Conservation (phyloP, 306 rosid species). For the Cucurbita argyrosperma region DNA sequence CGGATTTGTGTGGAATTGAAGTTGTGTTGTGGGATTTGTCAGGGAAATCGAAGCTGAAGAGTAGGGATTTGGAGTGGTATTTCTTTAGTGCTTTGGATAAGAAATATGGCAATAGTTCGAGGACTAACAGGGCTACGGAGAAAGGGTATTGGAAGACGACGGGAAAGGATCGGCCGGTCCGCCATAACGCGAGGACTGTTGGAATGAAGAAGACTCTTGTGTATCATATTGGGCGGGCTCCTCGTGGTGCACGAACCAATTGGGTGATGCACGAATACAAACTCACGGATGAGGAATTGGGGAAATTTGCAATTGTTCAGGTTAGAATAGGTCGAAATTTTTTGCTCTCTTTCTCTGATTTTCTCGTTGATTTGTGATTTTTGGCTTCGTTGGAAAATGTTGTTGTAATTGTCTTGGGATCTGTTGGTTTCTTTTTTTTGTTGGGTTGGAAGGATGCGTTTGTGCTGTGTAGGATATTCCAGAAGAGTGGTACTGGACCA, state of each 20-base stretch:
- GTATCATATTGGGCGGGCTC: constrained; percentile 73
- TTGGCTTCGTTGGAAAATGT: neutral
- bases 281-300: constrained; percentile 42
- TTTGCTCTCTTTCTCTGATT: neutral
- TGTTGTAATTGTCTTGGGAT: constrained; percentile 6
- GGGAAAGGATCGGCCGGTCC: constrained; percentile 60
- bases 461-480: constrained; percentile 83
- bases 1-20: neutral
- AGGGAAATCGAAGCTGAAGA: constrained; percentile 63
- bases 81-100: constrained; percentile 65
- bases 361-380: neutral
- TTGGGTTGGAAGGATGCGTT: constrained; percentile 51
- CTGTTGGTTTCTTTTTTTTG: constrained; percentile 11
- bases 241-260: constrained; percentile 52
- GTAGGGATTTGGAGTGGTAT: constrained; percentile 83
- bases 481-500: constrained; percentile 92
- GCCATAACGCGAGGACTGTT: constrained; percentile 15
- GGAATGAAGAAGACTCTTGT: constrained; percentile 97
- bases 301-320: constrained; percentile 31
- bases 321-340: constrained; percentile 12
- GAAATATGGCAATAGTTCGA: constrained; percentile 66
- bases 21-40: neutral
- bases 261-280: constrained; percentile 98
- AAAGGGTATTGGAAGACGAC: constrained; percentile 95
- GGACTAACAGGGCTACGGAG: constrained; percentile 83